Evolutionary conservation across 305 asterid genomes (phyloP).

Genomic region (Fraxinus dipetala): DNA sequence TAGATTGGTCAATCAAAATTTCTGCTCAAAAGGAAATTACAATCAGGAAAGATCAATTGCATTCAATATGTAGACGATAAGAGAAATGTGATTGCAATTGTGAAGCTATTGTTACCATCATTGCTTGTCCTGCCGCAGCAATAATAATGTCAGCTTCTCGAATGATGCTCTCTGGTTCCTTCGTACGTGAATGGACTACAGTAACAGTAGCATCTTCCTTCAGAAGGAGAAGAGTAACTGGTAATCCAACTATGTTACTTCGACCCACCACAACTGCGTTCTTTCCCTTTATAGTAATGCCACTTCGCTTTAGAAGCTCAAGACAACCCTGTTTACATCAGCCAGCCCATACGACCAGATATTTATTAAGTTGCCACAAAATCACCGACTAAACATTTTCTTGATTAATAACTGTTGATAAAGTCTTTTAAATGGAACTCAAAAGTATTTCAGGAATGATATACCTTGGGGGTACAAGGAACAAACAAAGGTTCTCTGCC

Average conservation of each 20-base stretch:
- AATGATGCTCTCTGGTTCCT: conserved; percentile 69
- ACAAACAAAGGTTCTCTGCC: conserved; percentile 88
- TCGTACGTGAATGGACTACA: conserved; percentile 75
- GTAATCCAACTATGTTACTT: conserved; percentile 88
- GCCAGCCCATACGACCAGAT: not conserved
- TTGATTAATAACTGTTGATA: not conserved
- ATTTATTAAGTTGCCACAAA: not conserved
- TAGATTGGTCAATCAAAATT: not conserved
- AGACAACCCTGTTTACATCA: conserved; percentile 64
- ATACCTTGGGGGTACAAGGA: conserved; percentile 95
- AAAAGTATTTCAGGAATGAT: conserved; percentile 7
- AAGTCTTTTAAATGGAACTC: not conserved
- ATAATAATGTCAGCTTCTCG: conserved; percentile 84
- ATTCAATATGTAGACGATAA: not conserved
- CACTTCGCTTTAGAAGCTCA: conserved; percentile 77
- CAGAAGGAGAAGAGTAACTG: conserved; percentile 78
- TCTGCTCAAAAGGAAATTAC: not conserved
- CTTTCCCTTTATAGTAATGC: conserved; percentile 69
- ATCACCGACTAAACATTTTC: not conserved
- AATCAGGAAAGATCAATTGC: not conserved
- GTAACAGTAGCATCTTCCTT: conserved; percentile 92
- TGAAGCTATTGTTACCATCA: conserved; percentile 49
- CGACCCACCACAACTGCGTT: conserved; percentile 93
- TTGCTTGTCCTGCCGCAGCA: conserved; percentile 92
- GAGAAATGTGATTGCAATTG: conserved; percentile 20